A percentile compares a stretch with the other conserved stretches of the same genome.
These are phyloP conservation scores for Avena insularis DNA, from an alignment of 176 grass and related monocot species.

Conservation along the genomic window DNA sequence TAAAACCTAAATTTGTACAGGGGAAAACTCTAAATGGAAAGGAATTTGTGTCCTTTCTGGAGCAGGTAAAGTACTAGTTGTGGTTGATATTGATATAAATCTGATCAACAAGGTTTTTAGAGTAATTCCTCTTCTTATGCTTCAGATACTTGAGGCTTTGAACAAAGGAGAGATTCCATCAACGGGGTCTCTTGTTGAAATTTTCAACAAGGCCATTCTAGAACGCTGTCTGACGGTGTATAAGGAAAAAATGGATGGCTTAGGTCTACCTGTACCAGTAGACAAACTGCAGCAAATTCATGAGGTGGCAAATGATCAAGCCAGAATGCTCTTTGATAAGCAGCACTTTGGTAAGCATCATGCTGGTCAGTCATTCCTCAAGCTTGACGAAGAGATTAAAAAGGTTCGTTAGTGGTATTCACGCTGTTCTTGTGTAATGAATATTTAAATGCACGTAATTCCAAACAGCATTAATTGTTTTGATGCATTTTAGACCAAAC, in stretches of 20 bases:
- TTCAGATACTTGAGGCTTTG: slow-evolving; percentile 97
- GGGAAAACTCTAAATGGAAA: slow-evolving; percentile 86
- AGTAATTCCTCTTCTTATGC: slow-evolving; percentile 26
- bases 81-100: slow-evolving; percentile 12
- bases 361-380: slow-evolving; percentile 65
- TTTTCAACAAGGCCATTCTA: slow-evolving; percentile 96
- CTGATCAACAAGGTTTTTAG: background rate
- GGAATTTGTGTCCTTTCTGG: slow-evolving; percentile 86
- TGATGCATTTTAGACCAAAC: slow-evolving; percentile 5
- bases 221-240: slow-evolving; percentile 89
- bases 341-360: slow-evolving; percentile 96
- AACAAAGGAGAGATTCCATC: slow-evolving; percentile 99
- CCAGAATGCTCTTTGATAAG: slow-evolving; percentile 76
- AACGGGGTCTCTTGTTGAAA: slow-evolving; percentile 90
- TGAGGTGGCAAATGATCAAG: slow-evolving; percentile 55
- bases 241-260: slow-evolving; percentile 64
- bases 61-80: slow-evolving; percentile 67
- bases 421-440: background rate
- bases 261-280: slow-evolving; percentile 77
- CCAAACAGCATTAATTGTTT: slow-evolving; percentile 9
- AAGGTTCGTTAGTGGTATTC: slow-evolving; percentile 55
- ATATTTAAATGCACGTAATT: slow-evolving; percentile 26
- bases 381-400: slow-evolving; percentile 87
- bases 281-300: slow-evolving; percentile 78
- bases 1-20: slow-evolving; percentile 87